Conservation (phyloP, 2,329 filamentous ascomycete genomes). For the Aspergillus sp. region DNA sequence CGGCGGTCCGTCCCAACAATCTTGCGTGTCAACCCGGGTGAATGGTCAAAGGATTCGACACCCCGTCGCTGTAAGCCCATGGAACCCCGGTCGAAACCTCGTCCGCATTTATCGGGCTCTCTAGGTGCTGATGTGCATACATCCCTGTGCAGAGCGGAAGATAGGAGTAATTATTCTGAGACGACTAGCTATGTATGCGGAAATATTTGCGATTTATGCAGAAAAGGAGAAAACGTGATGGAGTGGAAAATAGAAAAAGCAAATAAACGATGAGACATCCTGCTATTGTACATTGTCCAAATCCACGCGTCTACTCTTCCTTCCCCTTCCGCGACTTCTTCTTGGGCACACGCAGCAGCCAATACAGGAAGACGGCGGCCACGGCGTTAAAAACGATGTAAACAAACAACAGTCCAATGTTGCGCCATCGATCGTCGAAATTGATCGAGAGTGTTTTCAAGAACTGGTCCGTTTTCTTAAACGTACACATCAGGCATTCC, state of each 20-base stretch:
- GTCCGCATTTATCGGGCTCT: neutral
- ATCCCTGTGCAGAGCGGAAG: neutral
- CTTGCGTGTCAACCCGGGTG: neutral
- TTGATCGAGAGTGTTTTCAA: constrained; percentile 48
- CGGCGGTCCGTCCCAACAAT: neutral
- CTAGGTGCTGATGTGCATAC: neutral
- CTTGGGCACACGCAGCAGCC: constrained; percentile 54
- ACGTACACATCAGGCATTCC: constrained; percentile 56
- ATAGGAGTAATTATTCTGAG: neutral
- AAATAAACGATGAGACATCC: neutral
- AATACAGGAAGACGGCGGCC: constrained; percentile 53
- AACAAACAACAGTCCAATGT: constrained; percentile 56
- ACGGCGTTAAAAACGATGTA: constrained; percentile 54
- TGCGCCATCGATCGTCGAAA: constrained; percentile 51
- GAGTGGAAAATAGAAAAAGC: neutral
- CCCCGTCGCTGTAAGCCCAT: neutral
- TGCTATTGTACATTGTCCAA: neutral
- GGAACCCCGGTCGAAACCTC: neutral
- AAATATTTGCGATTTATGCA: neutral
- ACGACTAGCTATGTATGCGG: too few relatives aligned
- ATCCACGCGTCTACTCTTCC: constrained; percentile 17
- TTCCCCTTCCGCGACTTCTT: constrained; percentile 46
- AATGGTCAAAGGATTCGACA: neutral
- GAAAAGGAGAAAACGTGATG: neutral
- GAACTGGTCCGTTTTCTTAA: constrained; percentile 49